Base-by-base conservation (phyloP, 441 rosid genomes). In the Syzygium syzygioides region DNA sequence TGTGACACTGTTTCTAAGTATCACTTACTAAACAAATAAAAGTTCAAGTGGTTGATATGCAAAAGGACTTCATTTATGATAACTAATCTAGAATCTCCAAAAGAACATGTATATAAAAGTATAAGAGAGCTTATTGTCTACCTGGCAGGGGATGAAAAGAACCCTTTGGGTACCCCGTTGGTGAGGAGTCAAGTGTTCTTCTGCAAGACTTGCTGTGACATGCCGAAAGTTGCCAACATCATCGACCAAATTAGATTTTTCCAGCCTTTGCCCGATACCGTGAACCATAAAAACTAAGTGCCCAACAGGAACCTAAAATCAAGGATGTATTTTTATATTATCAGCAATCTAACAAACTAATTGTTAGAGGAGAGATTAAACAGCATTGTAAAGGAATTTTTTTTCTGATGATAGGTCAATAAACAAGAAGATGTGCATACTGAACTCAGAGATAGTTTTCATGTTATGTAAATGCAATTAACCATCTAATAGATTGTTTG, bases 211-310 rank as follows among this genome's bases (percentile, higher is more conserved):
- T 68, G 95, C 94, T 13, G 99, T 96, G 91, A 96, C 94, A 91
- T 95, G 99, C 89, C 98, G 99, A 88, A 96, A 97, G 89, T 95
- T 94, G 87, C 94, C 94, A 88, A 98, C 99, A 88, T 98, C 99
- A 93, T 98, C 99, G 85, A 97, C 99, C 95, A 98, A 94, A 91
- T 96, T 98, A 86, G 99, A 98, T 90, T 98, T 98, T 93, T 97
- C 99, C 91, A 95, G 94, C 94, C 98, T 94, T 92, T 98, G 99
- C 87, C 99, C 99, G 88, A 98, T 97, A 89, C 99, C 99, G 89
- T 97, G 99, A 89, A 98, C 98, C 99, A 98, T 98, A 91, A 98
- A 98, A 71, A 98, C 99, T 85, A 98, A 91, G 93, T 98, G 99
- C 59, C 94, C 94, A 90, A 97, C 99, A 91, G 99, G 98, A 92